Evolutionary conservation across 306 rosid genomes (phyloP), one percentile per base, ranked within the genome.

Genomic region (Canavalia gladiata): DNA sequence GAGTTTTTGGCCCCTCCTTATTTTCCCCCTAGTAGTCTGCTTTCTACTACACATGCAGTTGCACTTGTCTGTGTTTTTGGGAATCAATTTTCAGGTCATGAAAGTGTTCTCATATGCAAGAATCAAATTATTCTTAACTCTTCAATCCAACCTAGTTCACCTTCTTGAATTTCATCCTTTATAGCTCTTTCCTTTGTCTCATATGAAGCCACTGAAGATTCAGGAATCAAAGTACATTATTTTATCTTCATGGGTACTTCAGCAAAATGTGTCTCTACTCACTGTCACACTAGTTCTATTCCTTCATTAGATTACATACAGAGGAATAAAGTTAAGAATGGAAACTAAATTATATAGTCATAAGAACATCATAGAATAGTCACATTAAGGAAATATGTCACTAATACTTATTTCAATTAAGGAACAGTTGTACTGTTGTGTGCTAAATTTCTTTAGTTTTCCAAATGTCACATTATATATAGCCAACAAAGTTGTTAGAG

Each of bases 141-240:
- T 30, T 58, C 52, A 75, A 56, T 35, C 43, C 72, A 60, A 76
- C 54, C 18, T 64, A 43, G 37, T 72, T 79, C 77, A 69, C 59
- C 47, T 39, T 79, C 47, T 68, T 50, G 46, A 52, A 78, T 79
- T 56, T 78, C 77, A 71, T 30, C 62, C 3, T 68, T 9, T 33
- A 5, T 64, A 79, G 73, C 72, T 58, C 72, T 84, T 84, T 72
- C 50, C 62, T 79, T 87, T 92, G 89, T 80, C 82, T 74, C 86
- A 46, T 64, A 58, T 81, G 84, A 76, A 82, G 54, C 71, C 90
- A 71, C 49, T 41, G 43, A 58, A 85, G 88, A 88, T 87, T 87
- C 88, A 79, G 39, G 13, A 54, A 54, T 72, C 72, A 78, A 73
- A 70, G 65, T 82, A 75, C 89, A 82, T 30, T 30, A 72, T 8